Evolutionary conservation across 2,329 filamentous ascomycete genomes (phyloP), one percentile per base, ranked within the genome.

Genomic region (Fusarium nisikadoi): DNA sequence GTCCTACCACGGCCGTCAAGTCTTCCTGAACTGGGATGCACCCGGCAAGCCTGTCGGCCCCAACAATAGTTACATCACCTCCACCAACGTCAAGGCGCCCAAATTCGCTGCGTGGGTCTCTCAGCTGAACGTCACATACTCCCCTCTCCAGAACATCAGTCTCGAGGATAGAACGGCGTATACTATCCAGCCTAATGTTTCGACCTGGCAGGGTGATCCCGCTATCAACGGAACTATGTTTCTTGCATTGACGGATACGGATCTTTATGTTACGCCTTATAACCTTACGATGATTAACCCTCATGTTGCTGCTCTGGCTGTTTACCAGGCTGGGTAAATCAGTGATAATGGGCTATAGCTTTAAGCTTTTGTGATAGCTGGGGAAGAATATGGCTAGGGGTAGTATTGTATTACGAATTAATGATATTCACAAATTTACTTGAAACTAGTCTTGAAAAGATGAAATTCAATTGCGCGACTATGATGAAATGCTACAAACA

Each of bases 141-240:
- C 90, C 3, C 83, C 86, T 0, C 79, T 93, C n/a, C 79, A 81
- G n/a, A 84, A 89, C 59, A 76, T 88, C 8, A 88, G 86, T 8
- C 27, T 73, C 5, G 66, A 76, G 3, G 81, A 84, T 7, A 87
- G 87, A 62, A 83, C 83, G 6, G 92, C 91, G 0, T 91, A 85
- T 78, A 94, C 93, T 0, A 89, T 91, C 68, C 93, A 97, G 84
- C 94, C 93, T 2, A 88, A 92, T 72, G 84, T 87, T 11, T 87
- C 88, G 41, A 92, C 92, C 0, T 96, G 87, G 77, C 84, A 87
- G 65, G 88, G 89, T 2, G 91, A 94, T 61, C 91, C 91, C 1
- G 88, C 89, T 3, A 85, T 93, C 55, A 96, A 96, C 73, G 92
- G 89, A 1, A 96, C 94, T 8, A 92, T 94, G 81, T 96, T 95